A percentile compares a stretch with the other conserved stretches of the same genome.
These are phyloP conservation scores for Patellifolia procumbens DNA, from an alignment of 179 eudicot species.

Conservation along the genomic window DNA sequence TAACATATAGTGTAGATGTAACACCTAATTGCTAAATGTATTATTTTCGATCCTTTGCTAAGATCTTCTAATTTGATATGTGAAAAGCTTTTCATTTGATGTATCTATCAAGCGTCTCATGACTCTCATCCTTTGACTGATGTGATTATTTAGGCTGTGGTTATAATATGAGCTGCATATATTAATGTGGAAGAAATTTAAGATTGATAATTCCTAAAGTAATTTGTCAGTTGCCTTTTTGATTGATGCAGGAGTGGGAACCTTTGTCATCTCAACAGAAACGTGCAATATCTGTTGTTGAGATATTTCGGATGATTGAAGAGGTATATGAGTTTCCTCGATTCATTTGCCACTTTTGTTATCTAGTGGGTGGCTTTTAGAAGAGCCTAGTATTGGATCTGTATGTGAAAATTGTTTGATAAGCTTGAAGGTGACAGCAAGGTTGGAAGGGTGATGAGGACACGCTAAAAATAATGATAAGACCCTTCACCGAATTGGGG, in stretches of 20 bases:
- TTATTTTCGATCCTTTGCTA: not conserved
- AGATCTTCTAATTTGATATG: not conserved
- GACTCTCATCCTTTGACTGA: not conserved
- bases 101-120: not conserved
- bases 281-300: constrained; percentile 80
- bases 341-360: not conserved
- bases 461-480: not conserved
- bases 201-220: not conserved
- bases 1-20: not conserved
- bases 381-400: not conserved
- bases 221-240: not conserved
- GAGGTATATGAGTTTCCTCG: constrained; percentile 49
- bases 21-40: not conserved
- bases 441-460: not conserved
- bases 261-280: constrained; percentile 84
- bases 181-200: not conserved
- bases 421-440: not conserved
- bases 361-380: not conserved
- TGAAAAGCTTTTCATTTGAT: not conserved
- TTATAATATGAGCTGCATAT: not conserved
- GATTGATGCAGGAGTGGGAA: constrained; percentile 71
- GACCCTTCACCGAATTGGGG: not conserved
- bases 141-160: constrained; percentile 1
- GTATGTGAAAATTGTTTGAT: not conserved
- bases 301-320: constrained; percentile 89